These are phyloP conservation scores for Fraxinus albicans DNA, from an alignment of 305 asterid species.

Conservation along the genomic window DNA sequence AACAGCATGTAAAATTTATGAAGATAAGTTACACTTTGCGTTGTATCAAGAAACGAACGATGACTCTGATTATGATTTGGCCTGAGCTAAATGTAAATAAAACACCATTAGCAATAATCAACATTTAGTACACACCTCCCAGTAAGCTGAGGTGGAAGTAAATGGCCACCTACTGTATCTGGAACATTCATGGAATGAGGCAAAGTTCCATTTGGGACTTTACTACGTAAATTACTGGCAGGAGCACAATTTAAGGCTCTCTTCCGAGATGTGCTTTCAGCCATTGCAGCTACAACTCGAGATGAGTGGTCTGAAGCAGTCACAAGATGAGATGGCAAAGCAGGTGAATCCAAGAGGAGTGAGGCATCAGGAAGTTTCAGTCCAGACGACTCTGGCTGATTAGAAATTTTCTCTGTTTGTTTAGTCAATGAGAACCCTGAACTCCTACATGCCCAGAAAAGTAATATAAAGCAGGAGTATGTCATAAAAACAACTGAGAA, in stretches of 20 bases:
- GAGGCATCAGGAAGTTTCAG: slow-evolving; percentile 84
- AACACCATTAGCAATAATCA: background rate
- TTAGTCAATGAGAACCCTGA: slow-evolving; percentile 25
- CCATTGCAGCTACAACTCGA: slow-evolving; percentile 85
- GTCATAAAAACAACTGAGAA: background rate
- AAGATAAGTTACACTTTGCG: background rate
- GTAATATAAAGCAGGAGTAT: slow-evolving; percentile 3
- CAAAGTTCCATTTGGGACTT: slow-evolving; percentile 66
- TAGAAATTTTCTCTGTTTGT: slow-evolving; percentile 28
- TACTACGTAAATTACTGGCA: slow-evolving; percentile 55
- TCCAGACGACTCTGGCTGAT: slow-evolving; percentile 30
- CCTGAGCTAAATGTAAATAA: background rate
- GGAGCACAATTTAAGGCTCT: slow-evolving; percentile 52
- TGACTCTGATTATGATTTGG: slow-evolving; percentile 3
- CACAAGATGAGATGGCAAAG: slow-evolving; percentile 38
- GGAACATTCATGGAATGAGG: slow-evolving; percentile 64
- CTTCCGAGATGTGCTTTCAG: slow-evolving; percentile 70
- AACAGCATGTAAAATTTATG: background rate
- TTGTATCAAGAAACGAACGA: background rate
- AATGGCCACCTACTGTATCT: slow-evolving; percentile 61
- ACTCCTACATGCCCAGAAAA: slow-evolving; percentile 33
- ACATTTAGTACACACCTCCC: slow-evolving; percentile 60
- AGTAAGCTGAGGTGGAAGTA: slow-evolving; percentile 81
- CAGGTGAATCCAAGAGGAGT: slow-evolving; percentile 67
- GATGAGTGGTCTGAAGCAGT: slow-evolving; percentile 62